These are phyloP conservation scores for Magnolia officinalis DNA, from an alignment of 164 flowering plant genomes.

Conservation along the genomic window DNA sequence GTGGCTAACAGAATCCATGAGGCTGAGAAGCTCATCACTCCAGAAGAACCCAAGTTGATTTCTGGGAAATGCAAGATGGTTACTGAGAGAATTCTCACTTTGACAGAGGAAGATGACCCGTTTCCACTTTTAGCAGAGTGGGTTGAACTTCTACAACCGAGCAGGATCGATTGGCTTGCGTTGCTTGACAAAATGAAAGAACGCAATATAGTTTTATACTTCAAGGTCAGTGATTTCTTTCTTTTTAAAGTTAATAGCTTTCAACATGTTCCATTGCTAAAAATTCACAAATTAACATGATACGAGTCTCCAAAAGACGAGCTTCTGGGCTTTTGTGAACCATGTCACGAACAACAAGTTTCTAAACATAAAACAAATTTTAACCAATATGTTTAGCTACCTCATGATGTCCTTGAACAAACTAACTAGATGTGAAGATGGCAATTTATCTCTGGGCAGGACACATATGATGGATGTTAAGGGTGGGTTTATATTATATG, in stretches of 20 bases:
- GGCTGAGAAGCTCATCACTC: conserved; percentile 41
- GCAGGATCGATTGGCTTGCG: conserved; percentile 70
- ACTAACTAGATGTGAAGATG: no score
- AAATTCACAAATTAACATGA: no score
- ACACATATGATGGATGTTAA: no score
- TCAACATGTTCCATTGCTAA: no score
- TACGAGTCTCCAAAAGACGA: no score
- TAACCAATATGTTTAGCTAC: no score
- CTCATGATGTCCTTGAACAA: no score
- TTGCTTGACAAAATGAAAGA: conserved; percentile 61
- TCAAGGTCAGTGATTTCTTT: conserved; percentile 48
- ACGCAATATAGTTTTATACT: conserved; percentile 31
- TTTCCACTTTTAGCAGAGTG: conserved; percentile 63
- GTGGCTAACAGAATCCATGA: conserved; percentile 70
- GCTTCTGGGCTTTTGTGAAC: no score
- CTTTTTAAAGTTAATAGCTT: background rate
- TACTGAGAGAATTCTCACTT: conserved; percentile 50
- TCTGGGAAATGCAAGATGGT: conserved; percentile 75
- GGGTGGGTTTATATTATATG: no score
- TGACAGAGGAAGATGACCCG: conserved; percentile 61
- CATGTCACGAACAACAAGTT: no score
- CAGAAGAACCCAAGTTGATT: conserved; percentile 68
- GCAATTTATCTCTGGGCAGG: no score
- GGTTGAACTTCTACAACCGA: conserved; percentile 70
- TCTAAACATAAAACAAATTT: no score